Evolutionary conservation across 2,329 filamentous ascomycete genomes (phyloP).

Genomic region (Fonsecaea monophora): DNA sequence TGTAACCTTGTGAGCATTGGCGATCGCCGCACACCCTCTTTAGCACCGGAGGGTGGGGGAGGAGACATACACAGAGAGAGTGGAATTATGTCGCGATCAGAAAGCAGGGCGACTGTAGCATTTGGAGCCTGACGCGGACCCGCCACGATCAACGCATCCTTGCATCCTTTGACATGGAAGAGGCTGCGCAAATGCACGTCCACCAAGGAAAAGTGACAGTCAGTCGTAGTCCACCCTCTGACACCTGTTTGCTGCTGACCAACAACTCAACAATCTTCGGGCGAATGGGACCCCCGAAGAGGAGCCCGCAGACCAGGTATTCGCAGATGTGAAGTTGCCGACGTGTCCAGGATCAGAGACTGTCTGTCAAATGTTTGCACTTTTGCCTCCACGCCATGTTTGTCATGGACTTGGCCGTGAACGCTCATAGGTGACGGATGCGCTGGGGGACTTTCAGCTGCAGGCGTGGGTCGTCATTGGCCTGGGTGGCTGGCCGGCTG

Average conservation of each 20-base stretch:
- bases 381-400: background rate
- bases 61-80: background rate
- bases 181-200: background rate
- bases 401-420: background rate
- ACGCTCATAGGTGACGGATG: constrained; percentile 1
- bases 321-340: background rate
- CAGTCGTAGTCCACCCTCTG: background rate
- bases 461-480: background rate
- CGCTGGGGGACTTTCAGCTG: background rate
- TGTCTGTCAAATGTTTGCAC: background rate
- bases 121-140: background rate
- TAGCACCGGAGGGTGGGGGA: background rate
- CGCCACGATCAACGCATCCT: background rate
- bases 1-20: background rate
- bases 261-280: background rate
- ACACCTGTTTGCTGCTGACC: background rate
- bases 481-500: background rate
- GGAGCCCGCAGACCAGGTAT: background rate
- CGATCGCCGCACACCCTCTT: background rate
- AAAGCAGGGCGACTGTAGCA: background rate
- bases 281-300: background rate
- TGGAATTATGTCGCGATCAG: background rate
- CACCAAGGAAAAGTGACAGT: background rate
- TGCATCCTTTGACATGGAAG: background rate
- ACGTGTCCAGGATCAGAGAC: background rate